A percentile compares a stretch with the other conserved stretches of the same genome.
Conservation (phyloP, 371 early-diverging fungal species). For the Rozella allomycis region DNA sequence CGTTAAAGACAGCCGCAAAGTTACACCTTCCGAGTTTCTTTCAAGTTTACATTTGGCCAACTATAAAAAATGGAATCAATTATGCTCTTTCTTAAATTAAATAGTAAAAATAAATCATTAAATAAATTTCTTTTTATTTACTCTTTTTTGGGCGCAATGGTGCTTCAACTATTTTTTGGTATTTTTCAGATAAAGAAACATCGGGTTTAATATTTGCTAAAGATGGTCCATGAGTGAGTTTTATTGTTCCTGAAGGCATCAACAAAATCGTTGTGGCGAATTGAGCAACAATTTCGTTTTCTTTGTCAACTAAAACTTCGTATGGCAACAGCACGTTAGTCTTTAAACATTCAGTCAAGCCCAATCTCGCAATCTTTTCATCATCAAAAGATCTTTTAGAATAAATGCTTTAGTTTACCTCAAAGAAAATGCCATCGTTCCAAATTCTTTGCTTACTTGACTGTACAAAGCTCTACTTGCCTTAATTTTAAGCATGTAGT, state of each 20-base stretch:
- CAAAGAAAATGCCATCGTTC: constrained; percentile 60
- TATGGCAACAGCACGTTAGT: constrained; percentile 51
- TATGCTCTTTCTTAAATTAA: too few relatives aligned
- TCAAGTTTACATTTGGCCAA: too few relatives aligned
- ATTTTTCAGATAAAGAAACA: too few relatives aligned
- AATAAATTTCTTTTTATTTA: too few relatives aligned
- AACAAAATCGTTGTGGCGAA: constrained; percentile 67
- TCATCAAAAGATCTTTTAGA: constrained; percentile 36
- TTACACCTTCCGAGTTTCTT: too few relatives aligned
- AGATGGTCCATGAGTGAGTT: too few relatives aligned
- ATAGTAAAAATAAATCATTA: too few relatives aligned
- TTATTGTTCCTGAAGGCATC: constrained; percentile 38
- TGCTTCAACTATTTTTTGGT: too few relatives aligned
- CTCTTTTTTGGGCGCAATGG: too few relatives aligned
- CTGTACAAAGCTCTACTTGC: constrained; percentile 47
- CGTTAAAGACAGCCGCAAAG: too few relatives aligned
- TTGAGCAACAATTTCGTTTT: constrained; percentile 55
- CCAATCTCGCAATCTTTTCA: constrained; percentile 56
- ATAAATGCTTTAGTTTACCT: constrained; percentile 13
- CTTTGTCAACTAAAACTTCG: constrained; percentile 46
- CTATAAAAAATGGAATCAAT: too few relatives aligned
- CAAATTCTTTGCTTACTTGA: constrained; percentile 43
- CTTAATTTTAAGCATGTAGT: constrained; percentile 66
- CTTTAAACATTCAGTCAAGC: constrained; percentile 53
- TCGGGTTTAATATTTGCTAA: too few relatives aligned